phyloP scores from a whole-genome alignment of 176 grass and related monocot species.

The Paspalum notatum region DNA sequence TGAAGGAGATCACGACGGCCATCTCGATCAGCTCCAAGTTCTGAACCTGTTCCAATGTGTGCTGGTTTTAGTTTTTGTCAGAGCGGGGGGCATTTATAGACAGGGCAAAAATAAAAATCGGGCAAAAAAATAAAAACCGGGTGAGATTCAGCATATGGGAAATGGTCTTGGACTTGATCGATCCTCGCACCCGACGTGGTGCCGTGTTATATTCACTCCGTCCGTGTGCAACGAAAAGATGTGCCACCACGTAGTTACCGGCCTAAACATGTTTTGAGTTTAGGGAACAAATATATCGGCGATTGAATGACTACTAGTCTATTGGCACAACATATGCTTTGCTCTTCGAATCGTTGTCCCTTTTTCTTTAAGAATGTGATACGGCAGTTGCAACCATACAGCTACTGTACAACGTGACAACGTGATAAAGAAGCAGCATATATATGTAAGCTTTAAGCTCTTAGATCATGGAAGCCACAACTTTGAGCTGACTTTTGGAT shows the following conservation, averaged over 20 bases:
- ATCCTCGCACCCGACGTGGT: constrained; percentile 37
- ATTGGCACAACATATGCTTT: background rate
- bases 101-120: background rate
- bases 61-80: background rate
- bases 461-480: constrained; percentile 1
- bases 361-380: constrained; percentile 15
- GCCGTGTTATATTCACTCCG: background rate
- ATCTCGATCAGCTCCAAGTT: background rate
- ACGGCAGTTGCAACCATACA: background rate
- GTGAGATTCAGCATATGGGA: background rate
- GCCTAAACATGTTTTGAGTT: background rate
- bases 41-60: background rate
- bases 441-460: background rate
- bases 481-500: background rate
- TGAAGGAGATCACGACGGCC: background rate
- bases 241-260: constrained; percentile 26
- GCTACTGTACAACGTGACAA: background rate
- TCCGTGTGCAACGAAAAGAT: background rate
- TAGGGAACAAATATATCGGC: background rate
- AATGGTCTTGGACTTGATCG: background rate
- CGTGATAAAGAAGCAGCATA: background rate
- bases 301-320: background rate
- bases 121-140: no score
- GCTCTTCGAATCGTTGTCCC: background rate
- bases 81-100: constrained; percentile 35